Base-by-base conservation (phyloP, 2,329 filamentous ascomycete species). In the Teratosphaeria gauchensis region DNA sequence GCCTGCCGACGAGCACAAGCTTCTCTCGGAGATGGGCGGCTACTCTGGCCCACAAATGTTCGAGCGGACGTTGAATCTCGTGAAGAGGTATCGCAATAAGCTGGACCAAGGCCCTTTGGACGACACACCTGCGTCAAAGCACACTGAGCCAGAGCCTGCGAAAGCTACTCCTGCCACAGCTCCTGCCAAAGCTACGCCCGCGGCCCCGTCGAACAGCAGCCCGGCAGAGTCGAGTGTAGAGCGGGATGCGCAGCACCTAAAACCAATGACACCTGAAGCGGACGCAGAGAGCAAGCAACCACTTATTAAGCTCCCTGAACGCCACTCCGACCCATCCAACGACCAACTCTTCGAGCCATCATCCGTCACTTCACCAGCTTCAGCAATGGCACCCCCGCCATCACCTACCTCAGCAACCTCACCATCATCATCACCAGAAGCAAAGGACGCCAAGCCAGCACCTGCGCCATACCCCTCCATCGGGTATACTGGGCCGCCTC, bases 11-110 rank as follows among this genome's bases (percentile, higher is more conserved):
- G 92, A 99, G 71, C 80, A 84, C 64, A 75, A 77, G 60, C 80
- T 86, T 1, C 73, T 96, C 33, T 79, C 80, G 59, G 90, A 96
- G 75, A 85, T 86, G 21, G 92, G 94, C 31, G 92, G 94, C 1
- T 95, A 91, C 73, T 96, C 91, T 0, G 92, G 94, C 0, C 94
- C 94, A 0, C 88, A 88, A 71, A 85, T 96, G 80, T 96, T 95
- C 68, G 83, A 87, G 62, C 82, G 86, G 56, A 96, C 91, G 0
- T 76, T 92, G 28, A 80, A 82, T 6, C 79, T 99, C 8, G 92
- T 97, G 0, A 84, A 82, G 60, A 84, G 85, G 64, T 99, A 97
- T 74, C 83, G 91, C 58, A 71, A 69, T 24, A 70, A 71, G 52
- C 71, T 81, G 0, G 78, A 81, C 61, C 69, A 76, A 54, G 77